Evolutionary conservation across 2,329 filamentous ascomycete genomes (phyloP).

Genomic region (Knufia petricola): DNA sequence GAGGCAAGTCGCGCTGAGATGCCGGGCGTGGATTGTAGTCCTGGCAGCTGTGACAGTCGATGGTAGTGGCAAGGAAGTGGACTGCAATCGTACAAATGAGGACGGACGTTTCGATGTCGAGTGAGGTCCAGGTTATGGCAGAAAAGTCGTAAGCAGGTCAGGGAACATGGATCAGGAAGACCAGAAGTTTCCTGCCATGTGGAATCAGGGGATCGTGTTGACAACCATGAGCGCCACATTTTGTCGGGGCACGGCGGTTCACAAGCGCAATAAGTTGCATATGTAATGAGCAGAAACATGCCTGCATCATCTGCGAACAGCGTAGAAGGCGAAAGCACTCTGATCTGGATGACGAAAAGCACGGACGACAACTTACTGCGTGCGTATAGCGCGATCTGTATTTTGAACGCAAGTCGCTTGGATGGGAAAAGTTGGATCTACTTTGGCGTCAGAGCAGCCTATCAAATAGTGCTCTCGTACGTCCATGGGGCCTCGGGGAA

Average conservation of each 20-base stretch:
- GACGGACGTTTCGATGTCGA: not conserved
- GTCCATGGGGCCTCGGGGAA: too few species aligned
- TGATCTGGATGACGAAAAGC: not conserved
- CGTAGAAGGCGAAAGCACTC: not conserved
- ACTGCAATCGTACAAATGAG: not conserved
- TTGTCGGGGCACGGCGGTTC: not conserved
- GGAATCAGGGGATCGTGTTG: not conserved
- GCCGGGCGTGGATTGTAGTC: too few species aligned
- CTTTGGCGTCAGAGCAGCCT: not conserved
- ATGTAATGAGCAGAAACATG: not conserved
- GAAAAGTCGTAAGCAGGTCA: too few species aligned
- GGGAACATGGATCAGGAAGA: not conserved
- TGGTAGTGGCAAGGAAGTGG: not conserved
- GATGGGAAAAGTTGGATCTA: not conserved
- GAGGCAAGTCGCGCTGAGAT: not conserved
- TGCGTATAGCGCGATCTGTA: not conserved
- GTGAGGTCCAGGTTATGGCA: too few species aligned
- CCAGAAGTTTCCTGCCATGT: slow-evolving; percentile 2
- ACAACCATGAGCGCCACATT: not conserved
- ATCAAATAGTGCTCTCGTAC: not conserved
- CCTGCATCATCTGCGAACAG: not conserved
- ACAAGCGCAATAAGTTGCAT: not conserved
- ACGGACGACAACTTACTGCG: not conserved
- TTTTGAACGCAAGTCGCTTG: not conserved
- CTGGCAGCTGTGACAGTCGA: too few species aligned